Evolutionary conservation across 2,329 filamentous ascomycete species (phyloP).

Genomic region (Pseudocercospora eumusae): DNA sequence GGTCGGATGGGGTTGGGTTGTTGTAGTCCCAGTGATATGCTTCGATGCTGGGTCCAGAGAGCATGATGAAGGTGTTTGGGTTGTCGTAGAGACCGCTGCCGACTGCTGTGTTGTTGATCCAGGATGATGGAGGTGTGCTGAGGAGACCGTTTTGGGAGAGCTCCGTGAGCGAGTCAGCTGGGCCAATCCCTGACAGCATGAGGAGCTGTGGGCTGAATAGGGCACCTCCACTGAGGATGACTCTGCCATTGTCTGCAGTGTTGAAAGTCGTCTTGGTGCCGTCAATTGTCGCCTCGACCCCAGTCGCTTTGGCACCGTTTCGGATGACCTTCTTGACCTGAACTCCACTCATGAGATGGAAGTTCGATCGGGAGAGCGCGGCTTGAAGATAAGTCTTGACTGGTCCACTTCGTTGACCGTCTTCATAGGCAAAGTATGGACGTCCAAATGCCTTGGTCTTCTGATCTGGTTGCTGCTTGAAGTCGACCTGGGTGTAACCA

Average conservation of each 20-base stretch:
- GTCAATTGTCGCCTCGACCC: conserved; percentile 56
- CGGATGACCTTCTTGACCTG: conserved; percentile 49
- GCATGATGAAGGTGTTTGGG: conserved; percentile 46
- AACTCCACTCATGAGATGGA: conserved; percentile 59
- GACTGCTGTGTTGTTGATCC: conserved; percentile 54
- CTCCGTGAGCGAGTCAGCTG: conserved; percentile 52
- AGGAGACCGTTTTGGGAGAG: conserved; percentile 44
- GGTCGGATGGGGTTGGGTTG: conserved; percentile 47
- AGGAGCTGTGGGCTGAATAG: conserved; percentile 67
- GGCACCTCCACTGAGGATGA: conserved; percentile 55
- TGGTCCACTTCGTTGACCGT: conserved; percentile 50
- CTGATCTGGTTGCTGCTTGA: conserved; percentile 51
- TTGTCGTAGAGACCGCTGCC: conserved; percentile 58
- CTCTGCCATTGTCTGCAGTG: conserved; percentile 61
- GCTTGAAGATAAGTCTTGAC: conserved; percentile 53
- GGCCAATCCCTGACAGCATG: conserved; percentile 65
- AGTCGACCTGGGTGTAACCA: conserved; percentile 51
- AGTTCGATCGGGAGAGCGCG: conserved; percentile 54
- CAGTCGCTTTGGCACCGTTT: conserved; percentile 58
- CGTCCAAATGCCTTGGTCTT: conserved; percentile 57
- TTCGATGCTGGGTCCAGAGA: conserved; percentile 56
- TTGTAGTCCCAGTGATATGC: conserved; percentile 54
- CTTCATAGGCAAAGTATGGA: conserved; percentile 43
- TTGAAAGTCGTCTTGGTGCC: conserved; percentile 65
- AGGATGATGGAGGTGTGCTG: conserved; percentile 41